Conservation (phyloP, 495 filamentous ascomycete species). For the Podospora comata region DNA sequence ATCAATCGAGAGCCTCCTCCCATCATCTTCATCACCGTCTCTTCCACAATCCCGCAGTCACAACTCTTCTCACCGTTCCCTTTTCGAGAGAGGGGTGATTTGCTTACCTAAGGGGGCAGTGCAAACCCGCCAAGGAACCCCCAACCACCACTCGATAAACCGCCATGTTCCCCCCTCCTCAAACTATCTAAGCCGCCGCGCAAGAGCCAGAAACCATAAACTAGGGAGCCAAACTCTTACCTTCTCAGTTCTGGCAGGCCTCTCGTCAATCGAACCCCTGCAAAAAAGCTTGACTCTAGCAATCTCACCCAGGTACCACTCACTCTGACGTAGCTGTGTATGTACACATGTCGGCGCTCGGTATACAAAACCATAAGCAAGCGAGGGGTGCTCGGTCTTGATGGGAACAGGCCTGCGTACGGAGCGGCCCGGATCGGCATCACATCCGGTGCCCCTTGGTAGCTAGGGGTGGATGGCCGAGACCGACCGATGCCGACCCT, state of each 20-base stretch:
- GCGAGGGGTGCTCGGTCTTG: neutral
- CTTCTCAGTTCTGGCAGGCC: no score
- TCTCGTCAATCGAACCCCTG: neutral
- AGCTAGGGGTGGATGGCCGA: neutral
- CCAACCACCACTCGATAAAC: neutral
- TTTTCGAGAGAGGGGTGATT: neutral
- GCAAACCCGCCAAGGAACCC: slow-evolving; percentile 8
- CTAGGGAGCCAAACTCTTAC: no score
- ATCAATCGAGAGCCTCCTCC: neutral
- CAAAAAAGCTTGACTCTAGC: neutral
- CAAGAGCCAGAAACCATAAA: neutral
- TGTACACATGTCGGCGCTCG: neutral
- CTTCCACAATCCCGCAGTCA: neutral
- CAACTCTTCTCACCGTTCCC: neutral
- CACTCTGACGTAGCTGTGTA: neutral
- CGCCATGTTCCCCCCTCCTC: no score
- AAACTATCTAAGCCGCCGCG: neutral
- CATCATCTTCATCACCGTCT: neutral
- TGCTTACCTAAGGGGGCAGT: slow-evolving; percentile 7
- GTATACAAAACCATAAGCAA: neutral
- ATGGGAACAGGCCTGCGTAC: neutral
- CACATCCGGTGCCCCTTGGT: no score
- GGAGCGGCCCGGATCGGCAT: neutral
- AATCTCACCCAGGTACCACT: neutral
- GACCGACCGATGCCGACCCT: neutral